Evolutionary conservation across 306 rosid species (phyloP).

Genomic region (Carpinus viminea): DNA sequence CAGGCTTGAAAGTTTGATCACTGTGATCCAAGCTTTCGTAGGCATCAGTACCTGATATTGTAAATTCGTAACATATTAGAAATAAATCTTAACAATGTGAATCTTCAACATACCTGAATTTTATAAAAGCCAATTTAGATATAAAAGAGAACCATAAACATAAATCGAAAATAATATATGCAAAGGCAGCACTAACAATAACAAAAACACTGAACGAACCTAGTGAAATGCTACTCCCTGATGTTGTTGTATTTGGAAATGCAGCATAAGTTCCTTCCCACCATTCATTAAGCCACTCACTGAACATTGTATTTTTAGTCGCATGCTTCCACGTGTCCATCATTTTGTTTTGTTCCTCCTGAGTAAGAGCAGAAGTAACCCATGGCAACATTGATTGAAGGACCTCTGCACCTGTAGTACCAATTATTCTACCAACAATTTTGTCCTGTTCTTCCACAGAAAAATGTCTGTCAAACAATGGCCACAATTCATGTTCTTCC

Average conservation of each 20-base stretch:
- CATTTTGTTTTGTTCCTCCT: constrained; percentile 75
- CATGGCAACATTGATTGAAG: constrained; percentile 83
- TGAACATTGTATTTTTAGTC: constrained; percentile 73
- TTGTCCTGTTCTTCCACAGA: constrained; percentile 77
- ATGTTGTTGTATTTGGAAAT: constrained; percentile 32
- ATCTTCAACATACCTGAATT: neutral
- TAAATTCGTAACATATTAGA: constrained; percentile 6
- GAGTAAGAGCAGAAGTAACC: constrained; percentile 76
- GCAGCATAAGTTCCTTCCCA: constrained; percentile 62
- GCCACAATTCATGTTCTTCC: constrained; percentile 82
- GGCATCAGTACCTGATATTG: constrained; percentile 26
- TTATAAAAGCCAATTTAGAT: neutral
- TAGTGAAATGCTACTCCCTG: constrained; percentile 36
- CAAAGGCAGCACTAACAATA: neutral
- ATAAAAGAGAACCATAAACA: constrained; percentile 6
- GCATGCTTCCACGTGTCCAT: constrained; percentile 86
- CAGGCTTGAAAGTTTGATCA: constrained; percentile 67
- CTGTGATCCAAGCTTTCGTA: constrained; percentile 50
- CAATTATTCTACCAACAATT: constrained; percentile 69
- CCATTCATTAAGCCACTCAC: constrained; percentile 75
- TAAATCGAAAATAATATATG: neutral
- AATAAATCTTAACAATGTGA: neutral
- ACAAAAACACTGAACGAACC: constrained; percentile 27
- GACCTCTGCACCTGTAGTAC: constrained; percentile 85
- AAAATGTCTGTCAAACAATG: constrained; percentile 65